These are phyloP conservation scores for Ceratorhiza oryzae-sativae DNA, from an alignment of 1,284 basidiomycete species.

Conservation along the genomic window DNA sequence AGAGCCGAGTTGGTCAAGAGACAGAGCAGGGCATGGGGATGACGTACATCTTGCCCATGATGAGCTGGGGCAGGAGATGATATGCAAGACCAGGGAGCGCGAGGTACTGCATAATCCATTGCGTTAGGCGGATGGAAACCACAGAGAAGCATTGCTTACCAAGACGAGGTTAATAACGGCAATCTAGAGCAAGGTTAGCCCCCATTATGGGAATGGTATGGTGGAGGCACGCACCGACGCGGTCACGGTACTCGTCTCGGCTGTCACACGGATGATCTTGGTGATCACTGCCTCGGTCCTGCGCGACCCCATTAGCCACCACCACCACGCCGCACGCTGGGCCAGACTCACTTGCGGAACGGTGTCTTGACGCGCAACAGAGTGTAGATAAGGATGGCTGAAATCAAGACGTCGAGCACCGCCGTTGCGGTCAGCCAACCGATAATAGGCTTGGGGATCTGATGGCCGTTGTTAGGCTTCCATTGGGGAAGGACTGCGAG, in stretches of 20 bases:
- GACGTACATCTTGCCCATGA: slow-evolving; percentile 43
- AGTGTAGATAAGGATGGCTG: slow-evolving; percentile 38
- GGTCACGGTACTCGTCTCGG: slow-evolving; percentile 42
- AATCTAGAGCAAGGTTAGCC: slow-evolving; percentile 20
- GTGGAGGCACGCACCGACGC: slow-evolving; percentile 33
- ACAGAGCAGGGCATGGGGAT: not conserved
- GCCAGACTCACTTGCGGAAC: slow-evolving; percentile 42
- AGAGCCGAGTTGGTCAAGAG: not conserved
- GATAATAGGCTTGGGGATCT: slow-evolving; percentile 39
- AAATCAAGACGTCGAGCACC: slow-evolving; percentile 41
- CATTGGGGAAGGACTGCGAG: not conserved
- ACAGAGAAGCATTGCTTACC: slow-evolving; percentile 28
- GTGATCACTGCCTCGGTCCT: slow-evolving; percentile 43
- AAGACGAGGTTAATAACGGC: slow-evolving; percentile 43
- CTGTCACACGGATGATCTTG: slow-evolving; percentile 43
- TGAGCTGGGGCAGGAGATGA: slow-evolving; percentile 43
- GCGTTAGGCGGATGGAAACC: not conserved
- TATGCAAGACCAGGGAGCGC: slow-evolving; percentile 41
- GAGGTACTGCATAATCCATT: slow-evolving; percentile 36
- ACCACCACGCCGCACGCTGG: no score
- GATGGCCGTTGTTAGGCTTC: not conserved
- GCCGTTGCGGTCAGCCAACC: slow-evolving; percentile 40
- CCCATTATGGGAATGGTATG: not conserved
- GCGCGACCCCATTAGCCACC: not conserved
- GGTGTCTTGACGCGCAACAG: slow-evolving; percentile 39